Evolutionary conservation across 495 filamentous ascomycete genomes (phyloP).

Genomic region (Lophiotrema nucula): DNA sequence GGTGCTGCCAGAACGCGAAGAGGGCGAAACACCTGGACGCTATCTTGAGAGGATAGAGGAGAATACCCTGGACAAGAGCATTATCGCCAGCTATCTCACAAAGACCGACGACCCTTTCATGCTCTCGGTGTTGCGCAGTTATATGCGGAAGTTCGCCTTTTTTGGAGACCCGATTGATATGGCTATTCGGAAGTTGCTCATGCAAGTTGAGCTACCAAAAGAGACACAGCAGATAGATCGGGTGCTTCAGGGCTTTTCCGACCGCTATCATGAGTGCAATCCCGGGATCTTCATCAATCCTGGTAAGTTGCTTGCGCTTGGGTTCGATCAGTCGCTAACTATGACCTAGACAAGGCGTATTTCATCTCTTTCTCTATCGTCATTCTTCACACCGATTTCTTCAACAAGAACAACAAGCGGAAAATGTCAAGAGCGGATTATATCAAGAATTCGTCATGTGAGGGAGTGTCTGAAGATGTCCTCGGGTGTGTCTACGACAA

Average conservation of each 20-base stretch:
- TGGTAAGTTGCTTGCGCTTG: constrained; percentile 47
- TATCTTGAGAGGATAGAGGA: constrained; percentile 83
- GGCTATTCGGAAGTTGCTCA: constrained; percentile 89
- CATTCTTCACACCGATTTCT: constrained; percentile 95
- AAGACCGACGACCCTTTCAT: constrained; percentile 83
- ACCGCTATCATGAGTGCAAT: constrained; percentile 97
- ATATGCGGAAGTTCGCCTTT: constrained; percentile 91
- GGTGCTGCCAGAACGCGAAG: constrained; percentile 75
- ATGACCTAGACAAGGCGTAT: constrained; percentile 75
- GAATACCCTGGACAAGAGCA: constrained; percentile 64
- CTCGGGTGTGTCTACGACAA: constrained; percentile 98
- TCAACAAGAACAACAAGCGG: constrained; percentile 99
- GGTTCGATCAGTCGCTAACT: constrained; percentile 23
- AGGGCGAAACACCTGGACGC: constrained; percentile 85
- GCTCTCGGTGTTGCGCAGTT: constrained; percentile 79
- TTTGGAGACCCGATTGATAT: constrained; percentile 97
- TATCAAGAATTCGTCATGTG: constrained; percentile 80
- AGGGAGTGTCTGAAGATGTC: constrained; percentile 88
- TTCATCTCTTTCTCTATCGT: constrained; percentile 96
- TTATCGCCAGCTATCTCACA: constrained; percentile 76
- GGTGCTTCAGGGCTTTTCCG: constrained; percentile 88
- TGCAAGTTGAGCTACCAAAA: constrained; percentile 94
- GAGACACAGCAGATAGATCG: constrained; percentile 98
- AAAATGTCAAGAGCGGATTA: constrained; percentile 99
- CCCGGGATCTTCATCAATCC: constrained; percentile 87